Percentiles rank a stretch among this genome's conserved stretches.
Evolutionary conservation across 768 basidiomycete species (phyloP).

Genomic region (Tricholoma furcatifolium): DNA sequence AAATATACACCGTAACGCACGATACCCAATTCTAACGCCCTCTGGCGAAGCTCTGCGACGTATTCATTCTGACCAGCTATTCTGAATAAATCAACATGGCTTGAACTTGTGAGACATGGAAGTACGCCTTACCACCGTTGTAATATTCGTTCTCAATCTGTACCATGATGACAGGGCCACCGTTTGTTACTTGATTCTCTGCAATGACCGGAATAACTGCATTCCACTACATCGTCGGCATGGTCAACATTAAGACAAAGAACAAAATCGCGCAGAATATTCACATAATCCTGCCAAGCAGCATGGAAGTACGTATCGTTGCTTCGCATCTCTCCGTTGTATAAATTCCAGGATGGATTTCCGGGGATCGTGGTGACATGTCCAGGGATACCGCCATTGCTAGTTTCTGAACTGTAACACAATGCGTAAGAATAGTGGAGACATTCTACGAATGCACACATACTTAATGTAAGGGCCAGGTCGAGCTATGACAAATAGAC

Average conservation of each 20-base stretch:
- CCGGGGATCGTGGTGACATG: slow-evolving; percentile 17
- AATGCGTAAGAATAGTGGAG: neutral
- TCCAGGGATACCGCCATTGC: slow-evolving; percentile 15
- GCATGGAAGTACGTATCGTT: slow-evolving; percentile 17
- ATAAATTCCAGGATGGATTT: slow-evolving; percentile 15
- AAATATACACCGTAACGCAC: neutral
- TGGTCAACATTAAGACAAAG: neutral
- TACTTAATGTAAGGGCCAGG: slow-evolving; percentile 19
- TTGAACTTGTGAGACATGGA: neutral
- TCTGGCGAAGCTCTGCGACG: slow-evolving; percentile 14
- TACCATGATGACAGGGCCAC: slow-evolving; percentile 17
- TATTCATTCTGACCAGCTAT: slow-evolving; percentile 19
- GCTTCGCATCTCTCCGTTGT: slow-evolving; percentile 18
- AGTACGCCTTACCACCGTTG: slow-evolving; percentile 11
- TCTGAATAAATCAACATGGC: neutral
- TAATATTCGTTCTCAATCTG: slow-evolving; percentile 19
- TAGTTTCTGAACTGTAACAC: slow-evolving; percentile 14
- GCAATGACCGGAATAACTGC: slow-evolving; percentile 15
- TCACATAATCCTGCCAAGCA: slow-evolving; percentile 18
- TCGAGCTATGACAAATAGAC: slow-evolving; percentile 15
- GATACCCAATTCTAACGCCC: slow-evolving; percentile 12
- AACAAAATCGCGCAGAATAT: neutral
- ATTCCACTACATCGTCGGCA: slow-evolving; percentile 10
- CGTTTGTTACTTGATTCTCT: slow-evolving; percentile 14
- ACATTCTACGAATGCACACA: neutral